Conservation (phyloP, 2,329 filamentous ascomycete genomes). For the Nannizzia gypsea region DNA sequence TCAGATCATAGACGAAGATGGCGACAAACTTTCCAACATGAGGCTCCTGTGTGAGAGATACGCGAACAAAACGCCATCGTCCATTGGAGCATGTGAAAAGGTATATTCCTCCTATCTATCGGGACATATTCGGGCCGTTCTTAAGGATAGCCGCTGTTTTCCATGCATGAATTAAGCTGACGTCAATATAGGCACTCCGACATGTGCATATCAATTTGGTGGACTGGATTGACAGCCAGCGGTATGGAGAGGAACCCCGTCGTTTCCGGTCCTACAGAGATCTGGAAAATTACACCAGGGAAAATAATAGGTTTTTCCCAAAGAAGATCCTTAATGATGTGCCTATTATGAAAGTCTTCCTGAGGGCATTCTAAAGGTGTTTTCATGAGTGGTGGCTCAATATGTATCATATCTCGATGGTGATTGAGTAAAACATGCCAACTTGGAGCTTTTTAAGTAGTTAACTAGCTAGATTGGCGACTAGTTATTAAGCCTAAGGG, state of each 20-base stretch:
- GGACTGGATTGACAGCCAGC: conserved; percentile 7
- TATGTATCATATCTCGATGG: too few relatives aligned
- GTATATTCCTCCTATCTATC: background rate
- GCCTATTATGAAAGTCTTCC: conserved; percentile 7
- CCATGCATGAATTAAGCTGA: background rate
- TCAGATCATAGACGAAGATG: background rate
- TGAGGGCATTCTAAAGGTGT: background rate
- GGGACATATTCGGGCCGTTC: too few relatives aligned
- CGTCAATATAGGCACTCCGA: background rate
- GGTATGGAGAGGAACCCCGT: background rate
- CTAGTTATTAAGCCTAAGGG: too few relatives aligned
- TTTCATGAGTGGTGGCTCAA: too few relatives aligned
- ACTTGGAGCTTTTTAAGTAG: too few relatives aligned
- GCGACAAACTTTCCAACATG: background rate
- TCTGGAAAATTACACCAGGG: background rate
- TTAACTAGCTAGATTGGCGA: too few relatives aligned
- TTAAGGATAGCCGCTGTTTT: background rate
- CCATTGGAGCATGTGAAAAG: conserved; percentile 1
- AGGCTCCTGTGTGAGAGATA: background rate
- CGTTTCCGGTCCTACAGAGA: background rate
- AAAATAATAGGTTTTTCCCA: conserved; percentile 5
- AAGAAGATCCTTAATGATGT: background rate
- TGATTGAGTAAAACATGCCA: too few relatives aligned
- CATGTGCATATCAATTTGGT: conserved; percentile 3
- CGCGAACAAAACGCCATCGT: background rate